phyloP scores from a whole-genome alignment of 2,329 filamentous ascomycete genomes.

The Claviceps fusiformis region DNA sequence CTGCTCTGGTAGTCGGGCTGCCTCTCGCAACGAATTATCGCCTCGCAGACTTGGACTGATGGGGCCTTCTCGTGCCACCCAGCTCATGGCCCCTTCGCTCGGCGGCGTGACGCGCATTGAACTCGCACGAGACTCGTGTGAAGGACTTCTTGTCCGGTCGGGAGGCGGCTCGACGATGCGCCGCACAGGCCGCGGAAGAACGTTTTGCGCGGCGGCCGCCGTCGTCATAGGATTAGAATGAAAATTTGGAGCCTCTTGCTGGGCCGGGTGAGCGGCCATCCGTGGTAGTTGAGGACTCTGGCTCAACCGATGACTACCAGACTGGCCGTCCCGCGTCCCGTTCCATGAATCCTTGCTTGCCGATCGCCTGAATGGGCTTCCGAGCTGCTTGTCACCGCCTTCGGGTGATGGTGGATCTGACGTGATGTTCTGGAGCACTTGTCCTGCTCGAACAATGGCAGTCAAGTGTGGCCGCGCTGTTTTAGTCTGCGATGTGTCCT shows the following conservation, averaged over 20 bases:
- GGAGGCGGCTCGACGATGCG: slow-evolving; percentile 11
- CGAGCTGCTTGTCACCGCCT: slow-evolving; percentile 33
- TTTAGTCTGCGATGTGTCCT: slow-evolving; percentile 16
- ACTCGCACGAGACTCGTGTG: slow-evolving; percentile 17
- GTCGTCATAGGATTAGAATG: slow-evolving; percentile 11
- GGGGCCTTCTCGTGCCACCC: slow-evolving; percentile 25
- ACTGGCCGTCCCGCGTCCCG: slow-evolving; percentile 14
- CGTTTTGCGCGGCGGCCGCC: slow-evolving; percentile 14
- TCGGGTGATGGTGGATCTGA: slow-evolving; percentile 45
- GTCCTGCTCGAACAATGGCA: slow-evolving; percentile 44
- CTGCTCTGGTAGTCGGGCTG: slow-evolving; percentile 8
- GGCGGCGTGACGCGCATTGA: slow-evolving; percentile 19
- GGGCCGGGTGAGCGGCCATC: slow-evolving; percentile 8
- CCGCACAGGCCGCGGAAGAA: slow-evolving; percentile 17
- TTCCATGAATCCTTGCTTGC: slow-evolving; percentile 21
- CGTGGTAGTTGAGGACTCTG: slow-evolving; percentile 17
- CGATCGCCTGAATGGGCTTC: slow-evolving; percentile 40
- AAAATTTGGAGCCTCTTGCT: slow-evolving; percentile 15
- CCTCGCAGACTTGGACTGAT: slow-evolving; percentile 23
- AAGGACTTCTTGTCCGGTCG: slow-evolving; percentile 3
- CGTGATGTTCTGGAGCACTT: slow-evolving; percentile 42
- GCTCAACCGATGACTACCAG: slow-evolving; percentile 13
- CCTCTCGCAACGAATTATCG: slow-evolving; percentile 20
- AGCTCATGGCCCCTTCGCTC: slow-evolving; percentile 29
- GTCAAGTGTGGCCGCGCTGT: slow-evolving; percentile 33